A percentile compares a stretch with the other conserved stretches of the same genome.
phyloP scores from a whole-genome alignment of 768 basidiomycete species.

The Mycena rosella region DNA sequence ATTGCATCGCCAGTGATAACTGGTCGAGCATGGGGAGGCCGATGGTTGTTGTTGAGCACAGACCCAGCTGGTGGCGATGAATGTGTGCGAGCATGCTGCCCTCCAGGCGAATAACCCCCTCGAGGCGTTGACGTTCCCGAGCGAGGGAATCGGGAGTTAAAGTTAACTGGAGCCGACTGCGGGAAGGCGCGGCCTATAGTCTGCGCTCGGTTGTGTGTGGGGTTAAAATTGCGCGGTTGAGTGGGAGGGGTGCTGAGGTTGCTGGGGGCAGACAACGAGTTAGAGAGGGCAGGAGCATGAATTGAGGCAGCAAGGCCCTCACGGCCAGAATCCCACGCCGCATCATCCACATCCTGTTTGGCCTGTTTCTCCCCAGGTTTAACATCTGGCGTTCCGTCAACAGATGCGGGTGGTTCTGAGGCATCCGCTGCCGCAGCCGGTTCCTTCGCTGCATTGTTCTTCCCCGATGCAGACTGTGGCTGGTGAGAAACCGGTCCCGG shows the following conservation, averaged over 20 bases:
- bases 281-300: conserved; percentile 61
- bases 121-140: conserved; percentile 61
- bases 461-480: conserved; percentile 40
- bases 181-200: conserved; percentile 62
- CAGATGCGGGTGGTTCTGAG: neutral
- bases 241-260: conserved; percentile 48
- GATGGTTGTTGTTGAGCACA: conserved; percentile 48
- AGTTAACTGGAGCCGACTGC: conserved; percentile 45
- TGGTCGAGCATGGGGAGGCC: conserved; percentile 67
- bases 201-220: conserved; percentile 67
- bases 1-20: conserved; percentile 81
- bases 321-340: conserved; percentile 32
- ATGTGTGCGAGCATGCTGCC: conserved; percentile 70
- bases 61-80: conserved; percentile 69
- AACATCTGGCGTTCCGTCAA: neutral
- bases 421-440: neutral
- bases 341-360: conserved; percentile 42
- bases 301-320: conserved; percentile 65
- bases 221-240: conserved; percentile 45
- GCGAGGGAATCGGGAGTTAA: conserved; percentile 51
- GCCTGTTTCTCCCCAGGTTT: conserved; percentile 22
- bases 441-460: conserved; percentile 8
- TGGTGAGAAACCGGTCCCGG: conserved; percentile 27
- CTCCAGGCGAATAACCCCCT: conserved; percentile 49
- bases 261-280: conserved; percentile 57